A percentile compares a stretch with the other conserved stretches of the same genome.
These are phyloP conservation scores for Dothideomycetidae sp. DNA, from an alignment of 2,329 filamentous ascomycete genomes.

Conservation along the genomic window DNA sequence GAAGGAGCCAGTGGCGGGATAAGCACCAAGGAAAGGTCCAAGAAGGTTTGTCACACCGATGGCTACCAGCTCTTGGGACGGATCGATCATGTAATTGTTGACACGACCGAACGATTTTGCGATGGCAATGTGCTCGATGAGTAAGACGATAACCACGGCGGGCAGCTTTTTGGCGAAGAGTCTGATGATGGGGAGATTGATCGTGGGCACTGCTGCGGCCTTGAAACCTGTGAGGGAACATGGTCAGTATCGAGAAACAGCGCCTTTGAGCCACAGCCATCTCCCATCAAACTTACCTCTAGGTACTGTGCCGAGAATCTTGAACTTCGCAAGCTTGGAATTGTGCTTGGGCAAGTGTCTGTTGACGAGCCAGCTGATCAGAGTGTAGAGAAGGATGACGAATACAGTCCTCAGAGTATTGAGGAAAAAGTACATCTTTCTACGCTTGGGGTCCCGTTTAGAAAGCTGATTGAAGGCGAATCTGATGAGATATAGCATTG, in stretches of 20 bases:
- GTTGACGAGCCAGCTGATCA: conserved; percentile 80
- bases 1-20: conserved; percentile 89
- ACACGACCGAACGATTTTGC: conserved; percentile 91
- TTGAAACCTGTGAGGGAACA: conserved; percentile 56
- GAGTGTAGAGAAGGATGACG: conserved; percentile 79
- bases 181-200: conserved; percentile 52
- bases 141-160: conserved; percentile 76
- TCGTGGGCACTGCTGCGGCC: conserved; percentile 55
- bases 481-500: conserved; percentile 64
- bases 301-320: conserved; percentile 62
- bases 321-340: conserved; percentile 43
- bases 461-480: conserved; percentile 49
- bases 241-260: too few species aligned
- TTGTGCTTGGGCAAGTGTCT: conserved; percentile 35
- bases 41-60: conserved; percentile 85
- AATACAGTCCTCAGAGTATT: conserved; percentile 82
- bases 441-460: conserved; percentile 51
- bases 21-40: conserved; percentile 81
- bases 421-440: conserved; percentile 76
- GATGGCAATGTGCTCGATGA: conserved; percentile 95
- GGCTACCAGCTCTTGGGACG: conserved; percentile 88
- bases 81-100: conserved; percentile 92
- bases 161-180: conserved; percentile 62
- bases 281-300: conserved; percentile 34
- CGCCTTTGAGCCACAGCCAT: conserved; percentile 31